phyloP scores from a whole-genome alignment of 2,329 filamentous ascomycete genomes.

The Penicillium nordicum region DNA sequence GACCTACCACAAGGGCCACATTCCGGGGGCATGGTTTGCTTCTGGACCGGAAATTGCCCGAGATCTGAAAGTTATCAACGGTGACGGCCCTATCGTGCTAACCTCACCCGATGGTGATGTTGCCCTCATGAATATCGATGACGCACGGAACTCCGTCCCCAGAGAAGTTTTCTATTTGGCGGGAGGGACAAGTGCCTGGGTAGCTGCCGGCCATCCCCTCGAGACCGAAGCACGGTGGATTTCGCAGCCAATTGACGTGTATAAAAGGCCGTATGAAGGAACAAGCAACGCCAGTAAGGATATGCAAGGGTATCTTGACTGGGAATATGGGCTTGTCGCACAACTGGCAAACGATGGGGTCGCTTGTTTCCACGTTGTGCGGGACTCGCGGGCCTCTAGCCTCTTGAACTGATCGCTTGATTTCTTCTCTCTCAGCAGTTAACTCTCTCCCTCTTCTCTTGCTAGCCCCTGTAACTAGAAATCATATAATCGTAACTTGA shows the following conservation, averaged over 20 bases:
- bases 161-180: conserved; percentile 18
- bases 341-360: conserved; percentile 30
- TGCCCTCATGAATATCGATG: conserved; percentile 12
- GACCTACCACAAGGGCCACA: conserved; percentile 29
- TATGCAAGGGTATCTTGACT: conserved; percentile 35
- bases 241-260: conserved; percentile 32
- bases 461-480: no score
- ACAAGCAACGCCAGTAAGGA: conserved; percentile 28
- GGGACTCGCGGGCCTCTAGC: background rate
- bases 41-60: conserved; percentile 32
- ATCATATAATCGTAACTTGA: no score
- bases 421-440: no score
- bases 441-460: no score
- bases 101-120: conserved; percentile 20
- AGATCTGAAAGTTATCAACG: conserved; percentile 17
- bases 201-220: conserved; percentile 16
- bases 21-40: conserved; percentile 30
- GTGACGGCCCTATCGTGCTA: conserved; percentile 24
- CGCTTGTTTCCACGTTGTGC: conserved; percentile 26
- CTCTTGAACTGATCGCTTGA: no score
- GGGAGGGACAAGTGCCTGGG: conserved; percentile 30
- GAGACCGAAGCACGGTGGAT: conserved; percentile 29
- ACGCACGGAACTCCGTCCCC: background rate
- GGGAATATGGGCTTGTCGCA: conserved; percentile 33
- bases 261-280: conserved; percentile 33